These are phyloP conservation scores for Vinca minor DNA, from an alignment of 257 asterid genomes.

Conservation along the genomic window DNA sequence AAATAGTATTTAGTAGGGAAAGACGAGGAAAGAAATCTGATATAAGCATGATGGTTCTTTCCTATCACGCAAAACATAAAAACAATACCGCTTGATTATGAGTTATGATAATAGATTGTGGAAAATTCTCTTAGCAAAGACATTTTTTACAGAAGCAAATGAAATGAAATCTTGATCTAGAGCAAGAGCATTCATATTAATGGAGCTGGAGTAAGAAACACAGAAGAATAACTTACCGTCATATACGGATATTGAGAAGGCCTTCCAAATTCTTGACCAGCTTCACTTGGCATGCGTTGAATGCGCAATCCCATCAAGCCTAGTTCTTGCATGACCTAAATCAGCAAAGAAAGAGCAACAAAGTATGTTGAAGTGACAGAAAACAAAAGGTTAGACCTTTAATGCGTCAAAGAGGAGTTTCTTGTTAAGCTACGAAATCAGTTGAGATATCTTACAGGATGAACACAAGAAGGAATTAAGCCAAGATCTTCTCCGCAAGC, in stretches of 20 bases:
- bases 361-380: constrained; percentile 2
- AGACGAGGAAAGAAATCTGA: background rate
- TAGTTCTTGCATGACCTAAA: constrained; percentile 94
- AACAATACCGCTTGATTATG: background rate
- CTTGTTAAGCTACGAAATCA: background rate
- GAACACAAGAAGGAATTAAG: constrained; percentile 85
- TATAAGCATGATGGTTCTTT: background rate
- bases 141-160: background rate
- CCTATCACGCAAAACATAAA: background rate
- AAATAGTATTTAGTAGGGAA: background rate
- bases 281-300: constrained; percentile 92
- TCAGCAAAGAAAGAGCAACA: constrained; percentile 10
- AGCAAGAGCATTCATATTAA: background rate
- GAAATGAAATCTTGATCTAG: background rate
- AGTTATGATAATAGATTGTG: background rate
- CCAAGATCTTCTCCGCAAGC: constrained; percentile 99
- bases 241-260: constrained; percentile 88
- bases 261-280: constrained; percentile 76
- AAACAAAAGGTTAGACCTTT: background rate
- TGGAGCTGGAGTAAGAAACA: background rate
- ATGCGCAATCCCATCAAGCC: constrained; percentile 87
- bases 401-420: background rate
- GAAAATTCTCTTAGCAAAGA: background rate
- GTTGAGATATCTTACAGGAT: constrained; percentile 54
- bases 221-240: constrained; percentile 50